Percentiles rank a stretch among this genome's conserved stretches.
Evolutionary conservation across 2,329 filamentous ascomycete species (phyloP).

Genomic region (Zalaria obscura): DNA sequence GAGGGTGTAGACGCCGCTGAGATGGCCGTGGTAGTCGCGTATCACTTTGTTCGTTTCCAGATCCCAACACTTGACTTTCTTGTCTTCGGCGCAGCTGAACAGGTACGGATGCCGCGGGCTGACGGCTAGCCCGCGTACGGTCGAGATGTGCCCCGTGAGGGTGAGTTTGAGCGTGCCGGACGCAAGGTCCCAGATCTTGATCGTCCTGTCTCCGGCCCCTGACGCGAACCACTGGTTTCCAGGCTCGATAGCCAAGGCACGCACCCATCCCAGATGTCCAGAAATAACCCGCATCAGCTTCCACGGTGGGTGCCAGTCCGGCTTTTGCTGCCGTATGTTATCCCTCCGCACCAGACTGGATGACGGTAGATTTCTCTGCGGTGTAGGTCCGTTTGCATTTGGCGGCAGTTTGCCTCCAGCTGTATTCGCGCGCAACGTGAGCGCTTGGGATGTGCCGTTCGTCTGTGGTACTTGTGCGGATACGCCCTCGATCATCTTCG

Average conservation of each 20-base stretch:
- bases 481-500: slow-evolving; percentile 54
- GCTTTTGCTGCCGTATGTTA: slow-evolving; percentile 54
- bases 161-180: slow-evolving; percentile 74
- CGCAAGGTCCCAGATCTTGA: slow-evolving; percentile 97
- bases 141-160: slow-evolving; percentile 86
- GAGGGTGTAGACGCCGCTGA: slow-evolving; percentile 89
- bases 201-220: slow-evolving; percentile 86
- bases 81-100: slow-evolving; percentile 96
- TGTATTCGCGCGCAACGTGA: slow-evolving; percentile 37
- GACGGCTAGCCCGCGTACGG: slow-evolving; percentile 80
- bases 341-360: slow-evolving; percentile 49
- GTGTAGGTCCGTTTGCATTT: slow-evolving; percentile 42
- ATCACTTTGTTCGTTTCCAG: slow-evolving; percentile 99
- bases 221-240: slow-evolving; percentile 97
- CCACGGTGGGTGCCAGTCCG: slow-evolving; percentile 96
- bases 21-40: slow-evolving; percentile 88
- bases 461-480: slow-evolving; percentile 30
- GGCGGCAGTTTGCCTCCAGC: slow-evolving; percentile 28
- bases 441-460: slow-evolving; percentile 39
- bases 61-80: slow-evolving; percentile 99
- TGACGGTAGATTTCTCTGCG: slow-evolving; percentile 34
- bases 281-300: slow-evolving; percentile 97
- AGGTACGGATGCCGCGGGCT: slow-evolving; percentile 90
- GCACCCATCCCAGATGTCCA: slow-evolving; percentile 90
- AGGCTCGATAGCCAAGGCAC: slow-evolving; percentile 78